phyloP scores from a whole-genome alignment of 805 yeast species.

The Cyberlindnera xylosilytica region DNA sequence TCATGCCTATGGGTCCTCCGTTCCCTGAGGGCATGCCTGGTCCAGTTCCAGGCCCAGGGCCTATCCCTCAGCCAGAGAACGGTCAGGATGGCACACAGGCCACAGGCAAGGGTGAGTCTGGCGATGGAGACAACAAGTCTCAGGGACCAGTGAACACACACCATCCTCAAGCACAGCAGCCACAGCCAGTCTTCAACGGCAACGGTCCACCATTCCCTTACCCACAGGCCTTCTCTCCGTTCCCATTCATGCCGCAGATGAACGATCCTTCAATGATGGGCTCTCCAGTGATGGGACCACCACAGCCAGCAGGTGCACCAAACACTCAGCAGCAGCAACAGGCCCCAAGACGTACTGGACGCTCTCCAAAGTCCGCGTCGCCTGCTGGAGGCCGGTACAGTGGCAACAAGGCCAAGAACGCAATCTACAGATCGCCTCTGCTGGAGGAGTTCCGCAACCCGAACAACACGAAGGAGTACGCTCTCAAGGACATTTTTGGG shows the following conservation, averaged over 20 bases:
- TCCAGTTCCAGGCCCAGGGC: neutral
- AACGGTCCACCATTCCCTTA: constrained; percentile 23
- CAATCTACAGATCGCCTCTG: constrained; percentile 70
- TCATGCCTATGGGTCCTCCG: constrained; percentile 30
- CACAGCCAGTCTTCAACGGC: constrained; percentile 15
- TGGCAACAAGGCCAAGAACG: constrained; percentile 31
- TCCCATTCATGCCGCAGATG: constrained; percentile 23
- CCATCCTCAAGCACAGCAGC: constrained; percentile 22
- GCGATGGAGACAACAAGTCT: too few species aligned
- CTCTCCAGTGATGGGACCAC: constrained; percentile 2
- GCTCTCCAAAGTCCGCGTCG: constrained; percentile 25
- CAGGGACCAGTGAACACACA: too few species aligned
- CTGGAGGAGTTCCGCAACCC: constrained; percentile 76
- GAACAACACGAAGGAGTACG: constrained; percentile 56
- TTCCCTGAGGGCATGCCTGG: constrained; percentile 12
- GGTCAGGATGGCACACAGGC: neutral
- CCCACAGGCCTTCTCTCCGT: constrained; percentile 29
- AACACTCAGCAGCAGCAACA: neutral
- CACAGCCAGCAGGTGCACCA: neutral
- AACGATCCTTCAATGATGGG: constrained; percentile 9
- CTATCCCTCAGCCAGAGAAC: neutral
- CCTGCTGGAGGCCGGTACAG: constrained; percentile 12
- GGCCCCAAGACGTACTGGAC: constrained; percentile 18
- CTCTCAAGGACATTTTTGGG: constrained; percentile 73
- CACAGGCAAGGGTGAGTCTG: too few species aligned